These are phyloP conservation scores for Sugiyamaella lignohabitans DNA, from an alignment of 805 yeast genomes.

Conservation along the genomic window DNA sequence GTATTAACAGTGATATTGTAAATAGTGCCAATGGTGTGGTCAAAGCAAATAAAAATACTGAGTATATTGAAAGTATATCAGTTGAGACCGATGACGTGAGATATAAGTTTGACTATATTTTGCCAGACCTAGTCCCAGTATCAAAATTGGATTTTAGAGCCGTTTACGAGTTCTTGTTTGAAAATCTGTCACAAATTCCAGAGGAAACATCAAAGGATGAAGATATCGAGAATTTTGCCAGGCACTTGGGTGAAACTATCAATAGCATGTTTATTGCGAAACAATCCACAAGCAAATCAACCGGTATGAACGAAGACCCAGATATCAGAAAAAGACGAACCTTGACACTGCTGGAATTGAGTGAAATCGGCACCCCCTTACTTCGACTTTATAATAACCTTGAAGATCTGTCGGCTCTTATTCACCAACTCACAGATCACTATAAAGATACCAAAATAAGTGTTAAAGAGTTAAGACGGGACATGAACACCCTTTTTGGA, in stretches of 20 bases:
- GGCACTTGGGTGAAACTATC: background rate
- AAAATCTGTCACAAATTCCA: background rate
- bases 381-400: background rate
- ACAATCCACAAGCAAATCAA: too few relatives aligned
- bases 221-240: background rate
- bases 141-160: background rate
- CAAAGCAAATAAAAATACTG: too few relatives aligned
- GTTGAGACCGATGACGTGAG: too few relatives aligned
- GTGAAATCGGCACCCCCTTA: background rate
- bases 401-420: background rate
- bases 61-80: too few relatives aligned
- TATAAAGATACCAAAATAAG: background rate
- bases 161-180: background rate
- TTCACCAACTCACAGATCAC: background rate
- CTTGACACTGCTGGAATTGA: background rate
- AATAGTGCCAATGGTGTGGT: too few relatives aligned
- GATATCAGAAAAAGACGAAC: background rate
- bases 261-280: background rate
- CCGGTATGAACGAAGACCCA: too few relatives aligned
- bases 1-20: background rate
- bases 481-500: background rate
- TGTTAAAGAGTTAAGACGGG: background rate
- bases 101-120: too few relatives aligned
- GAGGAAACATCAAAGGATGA: background rate
- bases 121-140: too few relatives aligned